Base-by-base conservation (phyloP, 2,329 filamentous ascomycete species). In the Ophiostoma perfectum region DNA sequence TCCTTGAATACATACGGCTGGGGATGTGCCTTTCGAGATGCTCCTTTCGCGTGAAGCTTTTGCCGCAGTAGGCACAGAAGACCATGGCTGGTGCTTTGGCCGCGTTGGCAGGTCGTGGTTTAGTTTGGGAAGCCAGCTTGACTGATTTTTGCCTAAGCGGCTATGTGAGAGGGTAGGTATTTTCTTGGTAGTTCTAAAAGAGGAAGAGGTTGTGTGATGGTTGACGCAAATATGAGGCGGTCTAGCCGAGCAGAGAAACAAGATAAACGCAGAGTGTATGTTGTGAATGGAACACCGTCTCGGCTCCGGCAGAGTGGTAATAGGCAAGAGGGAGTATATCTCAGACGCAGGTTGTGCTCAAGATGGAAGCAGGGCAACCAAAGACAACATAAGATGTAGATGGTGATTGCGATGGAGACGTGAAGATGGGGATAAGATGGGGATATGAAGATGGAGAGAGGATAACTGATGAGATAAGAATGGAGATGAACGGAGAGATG, bases 11-110 rank as follows among this genome's bases (percentile, higher is more conserved):
- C 82, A 77, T 74, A 85, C 83, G 83, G 67, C 74, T 82, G 9
- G 82, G 82, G 55, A 85, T 79, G 70, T 85, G 83, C 71, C 83
- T 80, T 72, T 85, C 83, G n/a, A 85, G 75, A 73, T 85, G 83
- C 72, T 85, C 83, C 74, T 85, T 85, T 72, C 83, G 79, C 65
- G 82, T 84, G 74, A 85, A 85, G 72, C 76, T 78, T 76, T 82
- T 84, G 68, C 83, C 83, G 73, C 83, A 85, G 72, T 84, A 84
- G 18, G 82, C 78, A 72, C 83, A 85, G 73, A 78, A 85, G 65
- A 84, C 77, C 78, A 79, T 79, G 67, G 66, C 66, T 4, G 63
- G 44, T 14, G 69, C 64, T 38, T 68, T 70, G 47, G 18, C 38
- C 39, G 39, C 12, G 72, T 75, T 67, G 60, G 68, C 27, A 39